Evolutionary conservation across 2,329 filamentous ascomycete species (phyloP).

Genomic region (Pseudocercospora eumusae): DNA sequence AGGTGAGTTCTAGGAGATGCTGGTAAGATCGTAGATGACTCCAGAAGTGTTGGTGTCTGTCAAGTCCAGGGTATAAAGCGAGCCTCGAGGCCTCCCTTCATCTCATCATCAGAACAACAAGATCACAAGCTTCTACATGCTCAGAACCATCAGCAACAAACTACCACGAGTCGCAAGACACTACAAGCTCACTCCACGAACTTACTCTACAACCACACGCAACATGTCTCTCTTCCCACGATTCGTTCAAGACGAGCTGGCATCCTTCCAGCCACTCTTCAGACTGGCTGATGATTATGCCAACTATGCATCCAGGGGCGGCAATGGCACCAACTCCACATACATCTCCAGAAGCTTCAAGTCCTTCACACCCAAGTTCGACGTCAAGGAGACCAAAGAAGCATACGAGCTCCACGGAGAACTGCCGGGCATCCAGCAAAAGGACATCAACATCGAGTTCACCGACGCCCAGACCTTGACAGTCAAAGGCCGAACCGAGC

Average conservation of each 20-base stretch:
- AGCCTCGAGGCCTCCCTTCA: conserved; percentile 8
- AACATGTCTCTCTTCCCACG: conserved; percentile 44
- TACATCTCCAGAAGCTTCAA: conserved; percentile 40
- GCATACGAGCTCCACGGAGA: conserved; percentile 78
- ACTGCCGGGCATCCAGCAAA: conserved; percentile 72
- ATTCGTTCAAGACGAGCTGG: conserved; percentile 41
- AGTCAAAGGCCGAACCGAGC: conserved; percentile 69
- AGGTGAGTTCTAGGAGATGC: conserved; percentile 20
- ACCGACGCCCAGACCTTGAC: conserved; percentile 72
- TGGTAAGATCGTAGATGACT: conserved; percentile 21
- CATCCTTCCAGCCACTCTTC: conserved; percentile 44
- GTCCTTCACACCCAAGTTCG: conserved; percentile 74
- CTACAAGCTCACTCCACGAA: conserved; percentile 28
- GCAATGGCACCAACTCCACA: conserved; percentile 17
- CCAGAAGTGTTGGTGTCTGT: conserved; percentile 15
- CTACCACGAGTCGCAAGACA: conserved; percentile 37
- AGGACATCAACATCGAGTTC: conserved; percentile 76
- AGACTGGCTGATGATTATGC: conserved; percentile 52
- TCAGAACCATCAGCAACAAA: conserved; percentile 33
- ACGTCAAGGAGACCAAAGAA: conserved; percentile 69
- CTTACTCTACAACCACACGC: conserved; percentile 32
- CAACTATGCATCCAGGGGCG: conserved; percentile 36
- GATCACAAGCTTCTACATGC: conserved; percentile 32
- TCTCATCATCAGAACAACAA: conserved; percentile 31
- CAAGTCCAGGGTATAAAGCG: conserved; percentile 26